Evolutionary conservation across 2,329 filamentous ascomycete species (phyloP), one percentile per base, ranked within the genome.

Genomic region (Aspergillus ochraceus): DNA sequence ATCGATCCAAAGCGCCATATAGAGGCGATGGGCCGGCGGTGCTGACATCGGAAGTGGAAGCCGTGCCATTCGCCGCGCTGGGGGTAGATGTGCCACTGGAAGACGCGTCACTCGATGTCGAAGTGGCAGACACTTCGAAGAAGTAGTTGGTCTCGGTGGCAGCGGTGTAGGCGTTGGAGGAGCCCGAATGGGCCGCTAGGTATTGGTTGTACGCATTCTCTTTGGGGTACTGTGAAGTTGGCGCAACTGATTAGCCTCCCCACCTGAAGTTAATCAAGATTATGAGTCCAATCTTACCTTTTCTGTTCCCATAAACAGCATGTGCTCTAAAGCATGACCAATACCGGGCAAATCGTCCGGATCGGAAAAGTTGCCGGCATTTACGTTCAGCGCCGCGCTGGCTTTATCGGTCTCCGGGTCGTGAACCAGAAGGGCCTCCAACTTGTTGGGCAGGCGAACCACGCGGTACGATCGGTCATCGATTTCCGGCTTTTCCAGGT

Each of bases 251-350:
- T 59, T 61, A 63, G 39, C 47, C 19, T n/a, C 12, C 45, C 53
- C 39, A 30, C 50, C 30, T 46, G 39, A 10, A 22, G n/a, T 29
- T 19, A 17, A 12, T 6, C 29, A 9, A 10, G 11, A 12, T 5
- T 42, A 30, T 39, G 14, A 26, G 19, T 14, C 46, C 19, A 29
- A 32, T 65, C 75, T 64, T 75, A 88, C 87, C 83, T 98, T 99
- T 77, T 97, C 90, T 8, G 95, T 99, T 53, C 95, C 95, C 95
- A 99, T 98, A 80, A 99, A 99, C 24, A 99, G 81, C 65, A 97
- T 80, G 84, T 97, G 94, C 81, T 98, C 94, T 57, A 98, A 92
- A 6, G 92, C 93, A 80, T 98, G 95, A 55, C 94, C 94, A 86
- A 96, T 93, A 60, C 95, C 92, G 14, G 92, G 93, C 86, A 98